Percentiles rank a stretch among this genome's conserved stretches.
Evolutionary conservation across 345 rosid species (phyloP).

Genomic region (Draba incana): DNA sequence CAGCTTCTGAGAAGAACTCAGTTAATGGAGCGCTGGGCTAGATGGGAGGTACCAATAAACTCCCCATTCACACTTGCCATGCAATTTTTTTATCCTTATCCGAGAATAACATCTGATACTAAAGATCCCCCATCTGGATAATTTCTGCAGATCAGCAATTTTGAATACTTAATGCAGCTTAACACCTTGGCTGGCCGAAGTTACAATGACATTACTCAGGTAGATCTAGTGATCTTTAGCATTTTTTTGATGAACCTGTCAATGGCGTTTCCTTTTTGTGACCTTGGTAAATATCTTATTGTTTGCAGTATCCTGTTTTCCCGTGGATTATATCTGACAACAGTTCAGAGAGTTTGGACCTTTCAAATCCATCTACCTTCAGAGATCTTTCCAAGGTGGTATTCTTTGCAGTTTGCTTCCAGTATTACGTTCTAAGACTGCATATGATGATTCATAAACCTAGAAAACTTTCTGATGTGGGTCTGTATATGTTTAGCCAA

Average conservation of each 20-base stretch:
- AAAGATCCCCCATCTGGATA: conserved; percentile 22
- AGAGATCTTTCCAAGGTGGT: conserved; percentile 96
- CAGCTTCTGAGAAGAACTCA: conserved; percentile 94
- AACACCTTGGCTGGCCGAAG: conserved; percentile 99
- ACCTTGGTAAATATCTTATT: conserved; percentile 35
- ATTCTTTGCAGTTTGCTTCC: conserved; percentile 41
- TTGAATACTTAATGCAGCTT: conserved; percentile 94
- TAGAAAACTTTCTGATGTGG: conserved; percentile 31
- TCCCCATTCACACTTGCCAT: conserved; percentile 31
- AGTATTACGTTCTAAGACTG: conserved; percentile 20
- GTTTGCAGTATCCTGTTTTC: conserved; percentile 95
- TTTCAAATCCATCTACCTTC: conserved; percentile 81
- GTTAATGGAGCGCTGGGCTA: conserved; percentile 98
- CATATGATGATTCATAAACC: conserved; percentile 31
- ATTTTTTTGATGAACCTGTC: conserved; percentile 2
- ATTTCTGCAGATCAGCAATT: conserved; percentile 92
- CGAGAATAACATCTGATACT: conserved; percentile 18
- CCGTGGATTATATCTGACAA: conserved; percentile 97
- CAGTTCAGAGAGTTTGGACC: conserved; percentile 74
- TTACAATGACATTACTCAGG: conserved; percentile 99
- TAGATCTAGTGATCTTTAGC: conserved; percentile 36
- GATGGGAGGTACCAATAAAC: conserved; percentile 85
- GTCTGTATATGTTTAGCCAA: conserved; percentile 67
- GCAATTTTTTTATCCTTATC: conserved; percentile 19
- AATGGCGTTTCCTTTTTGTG: conserved; percentile 9